Evolutionary conservation across 2,329 filamentous ascomycete genomes (phyloP), one percentile per base, ranked within the genome.

Genomic region (Phaeosphaeriaceae sp.): DNA sequence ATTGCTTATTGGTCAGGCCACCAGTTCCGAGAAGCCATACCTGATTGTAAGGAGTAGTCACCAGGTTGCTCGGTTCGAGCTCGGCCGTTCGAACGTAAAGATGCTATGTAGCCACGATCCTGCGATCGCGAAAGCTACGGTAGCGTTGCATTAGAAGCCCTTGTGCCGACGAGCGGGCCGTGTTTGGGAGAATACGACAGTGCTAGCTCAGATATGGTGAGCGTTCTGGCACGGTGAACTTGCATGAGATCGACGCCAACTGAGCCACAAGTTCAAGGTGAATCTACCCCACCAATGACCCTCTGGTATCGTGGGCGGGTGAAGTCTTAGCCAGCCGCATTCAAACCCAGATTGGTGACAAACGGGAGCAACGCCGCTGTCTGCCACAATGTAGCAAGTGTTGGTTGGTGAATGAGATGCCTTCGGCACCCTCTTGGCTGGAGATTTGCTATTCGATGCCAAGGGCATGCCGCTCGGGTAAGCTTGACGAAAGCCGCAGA

Each of bases 41-140:
- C 13, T 36, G 31, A 11, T 3, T 36, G 31, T 15, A 36, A 36
- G 31, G 31, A 3, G 31, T 36, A 15, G 31, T 36, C 7, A 47
- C 42, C 52, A 42, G n/a, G 36, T 48, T 36, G 19, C 44, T 48
- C 52, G 45, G 45, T 33, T 48, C 3, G 5, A 36, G 27, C 46
- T 54, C 45, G 45, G 45, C 31, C 45, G 42, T 48, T 19, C 19
- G 40, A 10, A n/a, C 36, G 7, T 17, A 22, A 47, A 25, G 24
- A 46, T 53, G 22, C 5, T 5, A 46, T 33, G 51, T 20, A 44
- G 7, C 52, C 52, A 54, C 31, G 46, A 54, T 48, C 20, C 45
- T 54, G 52, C 42, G 42, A 33, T 21, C 51, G 45, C 15, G 31
- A 36, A 36, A 47, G 42, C 42, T 46, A 31, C 42, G 15, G 40